These are phyloP conservation scores for Colletotrichum tanaceti DNA, from an alignment of 2,329 filamentous ascomycete genomes.

Conservation along the genomic window DNA sequence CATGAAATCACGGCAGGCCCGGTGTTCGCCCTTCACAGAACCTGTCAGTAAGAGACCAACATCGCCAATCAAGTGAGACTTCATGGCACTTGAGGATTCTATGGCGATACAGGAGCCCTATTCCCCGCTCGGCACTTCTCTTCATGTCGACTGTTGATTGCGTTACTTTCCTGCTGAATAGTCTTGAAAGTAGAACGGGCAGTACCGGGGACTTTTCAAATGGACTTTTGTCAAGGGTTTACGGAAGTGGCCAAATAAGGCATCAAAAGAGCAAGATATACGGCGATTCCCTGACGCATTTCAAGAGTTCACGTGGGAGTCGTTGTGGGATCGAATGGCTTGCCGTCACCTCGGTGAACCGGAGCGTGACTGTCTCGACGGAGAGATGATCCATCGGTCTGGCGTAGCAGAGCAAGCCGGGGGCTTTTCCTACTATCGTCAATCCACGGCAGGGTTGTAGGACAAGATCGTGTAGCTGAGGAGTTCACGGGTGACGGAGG, in stretches of 20 bases:
- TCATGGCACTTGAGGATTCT: not conserved
- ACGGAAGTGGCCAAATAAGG: not conserved
- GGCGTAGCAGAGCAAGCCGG: not conserved
- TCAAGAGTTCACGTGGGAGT: not conserved
- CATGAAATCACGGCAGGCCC: too few species aligned
- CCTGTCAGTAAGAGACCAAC: not conserved
- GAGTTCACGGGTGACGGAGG: not conserved
- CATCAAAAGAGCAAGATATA: not conserved
- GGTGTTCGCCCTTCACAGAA: not conserved
- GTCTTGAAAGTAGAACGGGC: conserved; percentile 5
- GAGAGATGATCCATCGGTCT: not conserved
- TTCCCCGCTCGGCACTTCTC: not conserved
- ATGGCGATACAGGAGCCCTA: conserved; percentile 8
- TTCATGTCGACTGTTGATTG: conserved; percentile 15
- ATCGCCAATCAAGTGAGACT: not conserved
- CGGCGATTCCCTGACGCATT: not conserved
- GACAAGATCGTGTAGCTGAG: not conserved
- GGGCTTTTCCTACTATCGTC: not conserved
- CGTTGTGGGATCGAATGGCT: not conserved
- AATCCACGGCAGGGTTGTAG: not conserved
- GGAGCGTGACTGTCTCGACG: not conserved
- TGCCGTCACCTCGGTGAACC: not conserved
- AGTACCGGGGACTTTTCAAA: not conserved
- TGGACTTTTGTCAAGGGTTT: not conserved
- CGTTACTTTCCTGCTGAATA: not conserved